Evolutionary conservation across 805 yeast species (phyloP).

Genomic region (Candida alai): DNA sequence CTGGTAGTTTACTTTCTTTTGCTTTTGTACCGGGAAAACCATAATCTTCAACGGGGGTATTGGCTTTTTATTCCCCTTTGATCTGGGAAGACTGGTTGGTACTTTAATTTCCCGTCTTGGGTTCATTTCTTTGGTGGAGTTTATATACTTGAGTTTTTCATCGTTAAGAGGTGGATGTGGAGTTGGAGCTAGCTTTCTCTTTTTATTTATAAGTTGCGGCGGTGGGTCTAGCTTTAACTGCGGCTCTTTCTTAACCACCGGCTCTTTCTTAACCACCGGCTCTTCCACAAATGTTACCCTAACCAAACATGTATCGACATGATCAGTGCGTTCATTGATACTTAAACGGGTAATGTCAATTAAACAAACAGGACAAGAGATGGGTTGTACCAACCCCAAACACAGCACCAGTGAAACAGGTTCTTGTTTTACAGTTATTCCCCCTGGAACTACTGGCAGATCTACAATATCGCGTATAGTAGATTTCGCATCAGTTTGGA

Average conservation of each 20-base stretch:
- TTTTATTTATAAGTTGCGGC: neutral
- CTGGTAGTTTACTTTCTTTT: constrained; percentile 23
- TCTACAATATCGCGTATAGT: neutral
- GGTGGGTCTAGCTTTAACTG: constrained; percentile 3
- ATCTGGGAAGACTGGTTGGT: constrained; percentile 10
- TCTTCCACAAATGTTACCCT: constrained; percentile 19
- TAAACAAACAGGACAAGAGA: constrained; percentile 52
- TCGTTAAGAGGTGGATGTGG: neutral
- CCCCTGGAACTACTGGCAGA: neutral
- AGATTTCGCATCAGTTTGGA: constrained; percentile 4
- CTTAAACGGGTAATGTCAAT: constrained; percentile 33
- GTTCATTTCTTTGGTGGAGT: neutral
- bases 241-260: neutral
- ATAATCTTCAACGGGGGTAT: constrained; percentile 57
- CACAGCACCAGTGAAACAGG: too few species aligned
- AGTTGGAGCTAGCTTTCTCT: constrained; percentile 3
- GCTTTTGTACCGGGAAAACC: constrained; percentile 27
- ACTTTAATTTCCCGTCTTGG: constrained; percentile 9
- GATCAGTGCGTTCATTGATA: constrained; percentile 44
- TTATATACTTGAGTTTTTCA: neutral
- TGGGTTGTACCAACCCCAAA: constrained; percentile 1
- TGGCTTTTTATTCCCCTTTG: constrained; percentile 21
- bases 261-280: constrained; percentile 1
- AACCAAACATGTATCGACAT: constrained; percentile 53
- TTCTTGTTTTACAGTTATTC: constrained; percentile 2